Conservation (phyloP, 305 asterid genomes). For the Fraxinus platypoda region DNA sequence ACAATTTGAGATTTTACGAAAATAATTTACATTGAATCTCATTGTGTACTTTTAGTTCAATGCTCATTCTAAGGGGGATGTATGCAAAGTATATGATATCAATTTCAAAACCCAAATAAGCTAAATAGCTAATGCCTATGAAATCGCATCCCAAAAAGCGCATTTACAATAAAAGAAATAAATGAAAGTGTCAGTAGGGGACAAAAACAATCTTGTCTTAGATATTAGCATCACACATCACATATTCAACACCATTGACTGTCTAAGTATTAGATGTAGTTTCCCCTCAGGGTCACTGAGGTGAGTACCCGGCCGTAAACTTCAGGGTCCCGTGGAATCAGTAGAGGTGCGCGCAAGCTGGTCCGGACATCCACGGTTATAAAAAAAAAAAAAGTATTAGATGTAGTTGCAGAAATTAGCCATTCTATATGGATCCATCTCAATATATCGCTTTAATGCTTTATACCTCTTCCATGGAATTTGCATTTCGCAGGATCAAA, state of each 20-base stretch:
- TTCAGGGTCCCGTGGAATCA: no score
- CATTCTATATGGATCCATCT: background rate
- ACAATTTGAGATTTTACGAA: background rate
- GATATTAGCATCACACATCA: background rate
- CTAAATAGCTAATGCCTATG: background rate
- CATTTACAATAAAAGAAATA: background rate
- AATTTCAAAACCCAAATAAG: background rate
- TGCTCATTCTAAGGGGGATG: constrained; percentile 1
- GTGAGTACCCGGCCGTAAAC: no score
- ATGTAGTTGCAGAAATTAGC: background rate
- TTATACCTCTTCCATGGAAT: background rate
- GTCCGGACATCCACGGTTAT: no score
- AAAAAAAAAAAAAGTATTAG: background rate
- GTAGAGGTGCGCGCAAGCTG: no score
- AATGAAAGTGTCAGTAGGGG: background rate
- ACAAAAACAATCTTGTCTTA: background rate
- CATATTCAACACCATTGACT: background rate
- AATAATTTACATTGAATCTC: background rate
- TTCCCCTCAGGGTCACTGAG: no score
- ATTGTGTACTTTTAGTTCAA: background rate
- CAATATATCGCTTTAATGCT: background rate
- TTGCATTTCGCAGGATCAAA: background rate
- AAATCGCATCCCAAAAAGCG: background rate
- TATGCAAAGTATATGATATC: background rate
- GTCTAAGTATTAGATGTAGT: background rate